Percentiles rank a stretch among this genome's conserved stretches.
phyloP scores from a whole-genome alignment of 2,329 filamentous ascomycete species.

The Scytalidium lignicola region DNA sequence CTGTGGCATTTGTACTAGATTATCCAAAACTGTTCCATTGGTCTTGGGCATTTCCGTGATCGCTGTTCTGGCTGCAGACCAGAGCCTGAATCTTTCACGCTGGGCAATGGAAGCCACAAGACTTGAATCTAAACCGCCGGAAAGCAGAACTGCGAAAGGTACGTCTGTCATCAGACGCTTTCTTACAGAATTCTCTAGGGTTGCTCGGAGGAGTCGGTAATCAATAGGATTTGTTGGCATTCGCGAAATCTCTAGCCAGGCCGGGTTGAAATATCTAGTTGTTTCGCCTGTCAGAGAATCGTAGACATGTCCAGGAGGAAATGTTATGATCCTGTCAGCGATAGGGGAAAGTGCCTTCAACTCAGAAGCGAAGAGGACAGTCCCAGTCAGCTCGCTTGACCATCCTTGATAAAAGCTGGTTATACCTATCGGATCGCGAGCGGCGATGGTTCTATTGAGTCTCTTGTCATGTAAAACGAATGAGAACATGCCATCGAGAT shows the following conservation, averaged over 20 bases:
- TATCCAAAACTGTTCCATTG: conserved; percentile 81
- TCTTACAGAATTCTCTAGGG: conserved; percentile 84
- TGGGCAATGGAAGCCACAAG: conserved; percentile 93
- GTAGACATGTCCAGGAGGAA: conserved; percentile 93
- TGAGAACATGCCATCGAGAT: conserved; percentile 99
- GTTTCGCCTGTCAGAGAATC: conserved; percentile 86
- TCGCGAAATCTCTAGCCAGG: conserved; percentile 81
- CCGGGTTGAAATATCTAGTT: conserved; percentile 84
- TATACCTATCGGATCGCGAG: conserved; percentile 93
- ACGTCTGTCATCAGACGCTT: conserved; percentile 99
- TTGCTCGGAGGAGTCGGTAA: conserved; percentile 73
- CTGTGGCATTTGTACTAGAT: conserved; percentile 90
- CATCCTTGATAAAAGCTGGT: conserved; percentile 97
- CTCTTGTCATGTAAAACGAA: conserved; percentile 97
- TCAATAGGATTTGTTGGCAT: conserved; percentile 78
- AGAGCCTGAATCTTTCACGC: conserved; percentile 78
- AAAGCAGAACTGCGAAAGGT: conserved; percentile 91
- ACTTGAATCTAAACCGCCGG: conserved; percentile 92
- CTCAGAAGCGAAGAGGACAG: conserved; percentile 95
- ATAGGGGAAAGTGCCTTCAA: conserved; percentile 89
- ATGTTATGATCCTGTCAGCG: conserved; percentile 90
- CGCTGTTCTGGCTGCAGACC: conserved; percentile 52
- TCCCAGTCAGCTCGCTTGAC: conserved; percentile 73
- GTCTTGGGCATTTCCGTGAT: conserved; percentile 49
- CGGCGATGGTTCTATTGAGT: conserved; percentile 86